Evolutionary conservation across 2,329 filamentous ascomycete species (phyloP).

Genomic region (Aspergillus clavatus): DNA sequence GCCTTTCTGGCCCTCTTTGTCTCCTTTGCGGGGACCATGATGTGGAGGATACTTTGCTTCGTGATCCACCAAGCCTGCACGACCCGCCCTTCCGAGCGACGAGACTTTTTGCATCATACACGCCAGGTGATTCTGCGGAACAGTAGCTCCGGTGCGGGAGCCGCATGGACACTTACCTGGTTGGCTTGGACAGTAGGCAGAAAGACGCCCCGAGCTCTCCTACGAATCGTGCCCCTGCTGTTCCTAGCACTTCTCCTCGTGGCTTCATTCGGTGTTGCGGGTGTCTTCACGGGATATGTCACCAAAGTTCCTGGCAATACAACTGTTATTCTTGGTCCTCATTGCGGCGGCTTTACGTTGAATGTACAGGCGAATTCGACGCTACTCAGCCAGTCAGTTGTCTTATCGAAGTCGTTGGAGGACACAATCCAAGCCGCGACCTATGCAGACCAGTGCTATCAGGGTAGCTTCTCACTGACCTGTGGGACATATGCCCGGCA

Average conservation of each 20-base stretch:
- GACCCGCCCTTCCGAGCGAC: conserved; percentile 1
- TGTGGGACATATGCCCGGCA: conserved; percentile 6
- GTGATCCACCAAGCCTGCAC: conserved; percentile 21
- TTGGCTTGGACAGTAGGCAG: neutral
- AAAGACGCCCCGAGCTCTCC: neutral
- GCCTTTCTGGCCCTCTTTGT: conserved; percentile 27
- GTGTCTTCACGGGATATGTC: conserved; percentile 32
- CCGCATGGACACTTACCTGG: conserved; percentile 2
- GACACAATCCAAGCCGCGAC: conserved; percentile 19
- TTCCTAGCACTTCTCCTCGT: conserved; percentile 19
- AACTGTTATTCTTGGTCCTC: conserved; percentile 23
- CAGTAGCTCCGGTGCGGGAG: neutral
- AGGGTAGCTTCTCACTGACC: neutral
- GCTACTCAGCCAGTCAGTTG: neutral
- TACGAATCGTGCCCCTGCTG: conserved; percentile 14
- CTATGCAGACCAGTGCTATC: conserved; percentile 23
- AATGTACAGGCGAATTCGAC: neutral
- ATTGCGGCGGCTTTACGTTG: conserved; percentile 19
- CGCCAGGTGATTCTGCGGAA: conserved; percentile 33
- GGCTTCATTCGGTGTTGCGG: conserved; percentile 20
- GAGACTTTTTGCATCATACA: conserved; percentile 30
- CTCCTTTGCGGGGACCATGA: conserved; percentile 17
- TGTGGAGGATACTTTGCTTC: conserved; percentile 30
- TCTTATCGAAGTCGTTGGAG: conserved; percentile 9
- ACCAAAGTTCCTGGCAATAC: conserved; percentile 27